Conservation (phyloP, 108 stramenopile genomes). For the Asterionellopsis glacialis region DNA sequence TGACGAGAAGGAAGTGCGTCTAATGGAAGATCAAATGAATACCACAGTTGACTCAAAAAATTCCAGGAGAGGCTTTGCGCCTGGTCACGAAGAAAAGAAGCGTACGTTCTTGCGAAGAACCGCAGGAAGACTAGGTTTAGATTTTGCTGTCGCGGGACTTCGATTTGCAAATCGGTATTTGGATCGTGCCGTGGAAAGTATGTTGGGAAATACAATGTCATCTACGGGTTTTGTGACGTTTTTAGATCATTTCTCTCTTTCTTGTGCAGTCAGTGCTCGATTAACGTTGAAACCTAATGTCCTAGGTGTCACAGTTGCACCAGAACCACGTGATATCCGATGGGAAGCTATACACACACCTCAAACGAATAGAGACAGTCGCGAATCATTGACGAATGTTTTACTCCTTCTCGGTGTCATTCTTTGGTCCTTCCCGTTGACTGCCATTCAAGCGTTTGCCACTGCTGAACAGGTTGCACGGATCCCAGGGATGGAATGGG, state of each 20-base stretch:
- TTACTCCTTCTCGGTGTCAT: conserved; percentile 64
- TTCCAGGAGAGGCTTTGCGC: neutral
- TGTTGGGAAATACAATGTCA: conserved; percentile 80
- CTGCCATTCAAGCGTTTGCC: conserved; percentile 60
- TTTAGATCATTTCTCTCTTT: conserved; percentile 66
- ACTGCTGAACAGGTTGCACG: conserved; percentile 25
- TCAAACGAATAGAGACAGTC: conserved; percentile 21
- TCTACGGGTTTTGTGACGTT: conserved; percentile 91
- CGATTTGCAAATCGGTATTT: conserved; percentile 37
- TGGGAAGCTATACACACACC: conserved; percentile 78
- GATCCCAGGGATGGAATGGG: conserved; percentile 53
- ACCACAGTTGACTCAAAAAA: too few species aligned
- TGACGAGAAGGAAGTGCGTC: neutral
- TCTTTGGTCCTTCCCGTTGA: conserved; percentile 84
- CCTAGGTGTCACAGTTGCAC: conserved; percentile 62
- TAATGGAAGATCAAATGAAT: conserved; percentile 7
- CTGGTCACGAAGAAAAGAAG: neutral
- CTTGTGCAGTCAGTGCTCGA: conserved; percentile 67
- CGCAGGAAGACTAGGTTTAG: conserved; percentile 55
- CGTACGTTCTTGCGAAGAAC: conserved; percentile 17
- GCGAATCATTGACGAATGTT: conserved; percentile 64
- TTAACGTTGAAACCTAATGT: conserved; percentile 71
- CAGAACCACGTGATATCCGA: conserved; percentile 84
- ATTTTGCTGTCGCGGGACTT: conserved; percentile 52
- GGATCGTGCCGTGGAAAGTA: conserved; percentile 7